These are phyloP conservation scores for Ceratobasidium sp. DNA, from an alignment of 1,284 basidiomycete genomes.

Conservation along the genomic window DNA sequence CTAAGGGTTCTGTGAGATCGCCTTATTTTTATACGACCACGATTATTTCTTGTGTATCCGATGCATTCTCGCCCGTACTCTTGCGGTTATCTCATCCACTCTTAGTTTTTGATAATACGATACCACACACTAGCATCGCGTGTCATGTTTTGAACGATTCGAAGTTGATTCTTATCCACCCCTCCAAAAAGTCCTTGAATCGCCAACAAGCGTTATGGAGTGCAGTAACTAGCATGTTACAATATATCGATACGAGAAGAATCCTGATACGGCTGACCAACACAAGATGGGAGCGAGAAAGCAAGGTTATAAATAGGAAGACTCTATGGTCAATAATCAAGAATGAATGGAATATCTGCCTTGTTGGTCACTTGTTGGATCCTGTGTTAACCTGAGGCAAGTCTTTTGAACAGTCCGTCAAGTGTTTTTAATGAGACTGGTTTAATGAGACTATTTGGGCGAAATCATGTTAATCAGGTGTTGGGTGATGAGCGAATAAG, in stretches of 20 bases:
- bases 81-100: too few relatives aligned
- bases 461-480: constrained; percentile 13
- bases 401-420: constrained; percentile 79
- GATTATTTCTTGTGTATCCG: too few relatives aligned
- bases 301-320: constrained; percentile 32
- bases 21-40: too few relatives aligned
- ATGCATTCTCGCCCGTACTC: too few relatives aligned
- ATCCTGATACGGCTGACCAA: constrained; percentile 19
- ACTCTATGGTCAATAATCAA: constrained; percentile 39
- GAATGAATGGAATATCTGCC: constrained; percentile 6
- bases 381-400: constrained; percentile 50
- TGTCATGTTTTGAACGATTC: too few relatives aligned
- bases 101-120: too few relatives aligned
- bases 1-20: neutral
- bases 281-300: constrained; percentile 3
- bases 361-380: neutral
- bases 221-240: neutral
- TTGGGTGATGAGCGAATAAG: neutral
- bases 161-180: neutral
- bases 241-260: neutral
- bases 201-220: neutral
- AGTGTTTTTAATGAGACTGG: constrained; percentile 90
- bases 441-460: constrained; percentile 85
- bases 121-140: too few relatives aligned
- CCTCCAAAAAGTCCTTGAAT: neutral